These are phyloP conservation scores for Pilobolus umbonatus DNA, from an alignment of 192 early-diverging fungal genomes.

Conservation along the genomic window DNA sequence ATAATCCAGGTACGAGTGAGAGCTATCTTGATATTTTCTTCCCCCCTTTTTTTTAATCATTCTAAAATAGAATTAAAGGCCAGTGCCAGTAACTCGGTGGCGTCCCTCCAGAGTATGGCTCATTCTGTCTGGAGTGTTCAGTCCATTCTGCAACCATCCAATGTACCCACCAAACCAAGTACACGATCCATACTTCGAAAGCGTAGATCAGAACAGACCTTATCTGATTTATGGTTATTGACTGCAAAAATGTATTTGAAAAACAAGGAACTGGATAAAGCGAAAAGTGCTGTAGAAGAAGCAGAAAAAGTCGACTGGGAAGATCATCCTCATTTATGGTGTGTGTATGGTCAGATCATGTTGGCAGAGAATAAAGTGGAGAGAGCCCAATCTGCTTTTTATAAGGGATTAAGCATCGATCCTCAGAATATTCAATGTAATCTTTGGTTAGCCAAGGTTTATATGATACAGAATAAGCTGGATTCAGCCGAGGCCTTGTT, in stretches of 20 bases:
- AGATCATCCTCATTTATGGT: slow-evolving; percentile 50
- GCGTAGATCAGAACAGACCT: slow-evolving; percentile 38
- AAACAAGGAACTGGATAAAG: slow-evolving; percentile 48
- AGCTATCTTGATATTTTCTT: too few species aligned
- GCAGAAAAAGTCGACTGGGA: slow-evolving; percentile 45
- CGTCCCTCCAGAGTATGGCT: slow-evolving; percentile 33
- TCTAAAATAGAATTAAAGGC: slow-evolving; percentile 9
- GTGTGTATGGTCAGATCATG: slow-evolving; percentile 41
- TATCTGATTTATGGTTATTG: slow-evolving; percentile 52
- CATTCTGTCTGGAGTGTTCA: slow-evolving; percentile 30
- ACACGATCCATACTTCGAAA: slow-evolving; percentile 34
- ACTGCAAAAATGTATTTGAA: slow-evolving; percentile 47
- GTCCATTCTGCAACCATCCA: slow-evolving; percentile 33
- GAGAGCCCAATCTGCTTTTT: slow-evolving; percentile 41
- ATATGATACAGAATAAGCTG: slow-evolving; percentile 36
- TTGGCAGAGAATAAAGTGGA: slow-evolving; percentile 33
- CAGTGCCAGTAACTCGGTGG: neutral
- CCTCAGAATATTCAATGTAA: slow-evolving; percentile 36
- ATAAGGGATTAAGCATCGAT: slow-evolving; percentile 44
- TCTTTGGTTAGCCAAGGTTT: slow-evolving; percentile 42
- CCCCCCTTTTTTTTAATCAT: too few species aligned
- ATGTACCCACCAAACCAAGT: slow-evolving; percentile 22
- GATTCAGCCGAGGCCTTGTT: slow-evolving; percentile 53
- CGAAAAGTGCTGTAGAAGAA: slow-evolving; percentile 49
- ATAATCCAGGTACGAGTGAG: too few species aligned